phyloP scores from a whole-genome alignment of 805 yeast genomes.

The Clavispora santaluciae region DNA sequence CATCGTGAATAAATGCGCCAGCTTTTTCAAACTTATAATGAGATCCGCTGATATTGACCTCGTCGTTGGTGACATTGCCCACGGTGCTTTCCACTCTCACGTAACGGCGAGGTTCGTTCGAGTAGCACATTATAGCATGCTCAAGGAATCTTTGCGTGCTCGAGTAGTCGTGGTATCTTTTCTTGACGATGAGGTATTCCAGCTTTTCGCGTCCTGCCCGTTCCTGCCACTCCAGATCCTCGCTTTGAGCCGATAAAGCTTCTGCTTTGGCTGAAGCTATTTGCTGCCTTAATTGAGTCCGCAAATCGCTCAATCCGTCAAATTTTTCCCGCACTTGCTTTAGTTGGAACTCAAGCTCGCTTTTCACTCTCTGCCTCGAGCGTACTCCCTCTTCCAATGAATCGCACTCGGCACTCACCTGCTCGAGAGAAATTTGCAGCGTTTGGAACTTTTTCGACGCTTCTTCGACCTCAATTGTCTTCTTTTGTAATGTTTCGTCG shows the following conservation, averaged over 20 bases:
- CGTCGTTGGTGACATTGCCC: background rate
- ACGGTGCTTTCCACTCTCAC: slow-evolving; percentile 5
- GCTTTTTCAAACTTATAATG: background rate
- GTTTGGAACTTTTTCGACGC: background rate
- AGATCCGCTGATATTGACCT: background rate
- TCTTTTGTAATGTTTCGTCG: background rate
- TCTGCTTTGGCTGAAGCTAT: slow-evolving; percentile 3
- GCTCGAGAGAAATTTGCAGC: background rate
- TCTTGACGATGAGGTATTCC: slow-evolving; percentile 15
- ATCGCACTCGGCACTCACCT: slow-evolving; percentile 3
- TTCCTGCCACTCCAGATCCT: slow-evolving; percentile 1
- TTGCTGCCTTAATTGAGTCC: slow-evolving; percentile 7
- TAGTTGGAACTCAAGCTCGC: background rate
- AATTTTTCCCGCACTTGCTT: background rate
- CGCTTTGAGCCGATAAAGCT: slow-evolving; percentile 6
- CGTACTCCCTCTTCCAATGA: slow-evolving; percentile 8
- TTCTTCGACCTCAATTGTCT: background rate
- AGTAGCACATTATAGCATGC: slow-evolving; percentile 40
- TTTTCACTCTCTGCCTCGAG: too few relatives aligned
- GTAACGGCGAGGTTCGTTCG: slow-evolving; percentile 24
- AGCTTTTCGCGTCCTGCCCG: slow-evolving; percentile 17
- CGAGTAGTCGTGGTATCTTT: slow-evolving; percentile 27
- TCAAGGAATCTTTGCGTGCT: slow-evolving; percentile 41
- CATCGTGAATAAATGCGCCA: background rate
- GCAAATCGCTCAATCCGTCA: background rate